Evolutionary conservation across 495 filamentous ascomycete genomes (phyloP).

Genomic region (Rhizodiscina lignyota): DNA sequence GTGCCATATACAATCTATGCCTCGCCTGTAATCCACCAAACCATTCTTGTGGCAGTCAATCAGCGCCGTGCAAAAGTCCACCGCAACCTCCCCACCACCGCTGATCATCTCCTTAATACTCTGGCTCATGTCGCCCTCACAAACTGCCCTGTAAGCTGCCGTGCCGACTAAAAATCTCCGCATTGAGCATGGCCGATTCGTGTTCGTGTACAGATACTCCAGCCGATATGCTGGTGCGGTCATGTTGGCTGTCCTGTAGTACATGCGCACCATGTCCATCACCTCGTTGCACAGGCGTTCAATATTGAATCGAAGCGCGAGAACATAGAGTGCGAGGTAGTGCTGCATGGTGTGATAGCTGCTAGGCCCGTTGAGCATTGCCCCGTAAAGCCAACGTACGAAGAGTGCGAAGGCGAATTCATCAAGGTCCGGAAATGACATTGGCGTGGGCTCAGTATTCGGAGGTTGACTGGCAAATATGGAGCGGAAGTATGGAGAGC

Average conservation of each 20-base stretch:
- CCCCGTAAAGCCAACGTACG: slow-evolving; percentile 8
- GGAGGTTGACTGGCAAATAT: slow-evolving; percentile 1
- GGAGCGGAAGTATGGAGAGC: slow-evolving; percentile 12
- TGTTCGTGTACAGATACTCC: slow-evolving; percentile 16
- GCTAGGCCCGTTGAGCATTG: slow-evolving; percentile 8
- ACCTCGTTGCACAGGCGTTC: slow-evolving; percentile 13
- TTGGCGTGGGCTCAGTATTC: too few species aligned
- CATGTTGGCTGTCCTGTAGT: slow-evolving; percentile 14
- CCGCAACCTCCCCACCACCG: slow-evolving; percentile 8
- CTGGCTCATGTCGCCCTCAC: slow-evolving; percentile 3
- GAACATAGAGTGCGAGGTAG: slow-evolving; percentile 15
- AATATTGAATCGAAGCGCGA: slow-evolving; percentile 8
- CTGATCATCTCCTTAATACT: slow-evolving; percentile 7
- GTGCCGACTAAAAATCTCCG: slow-evolving; percentile 13
- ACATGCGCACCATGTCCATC: slow-evolving; percentile 14
- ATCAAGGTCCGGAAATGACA: slow-evolving; percentile 12
- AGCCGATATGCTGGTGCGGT: slow-evolving; percentile 16
- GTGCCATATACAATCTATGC: slow-evolving; percentile 11
- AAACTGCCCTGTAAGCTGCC: slow-evolving; percentile 12
- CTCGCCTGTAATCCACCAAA: slow-evolving; percentile 10
- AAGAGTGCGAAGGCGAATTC: slow-evolving; percentile 12
- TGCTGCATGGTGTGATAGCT: slow-evolving; percentile 15
- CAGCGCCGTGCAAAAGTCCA: slow-evolving; percentile 10
- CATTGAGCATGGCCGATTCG: slow-evolving; percentile 6
- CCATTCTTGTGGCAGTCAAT: slow-evolving; percentile 8